These are phyloP conservation scores for Trichophyton mentagrophytes DNA, from an alignment of 2,329 filamentous ascomycete species.

Conservation along the genomic window DNA sequence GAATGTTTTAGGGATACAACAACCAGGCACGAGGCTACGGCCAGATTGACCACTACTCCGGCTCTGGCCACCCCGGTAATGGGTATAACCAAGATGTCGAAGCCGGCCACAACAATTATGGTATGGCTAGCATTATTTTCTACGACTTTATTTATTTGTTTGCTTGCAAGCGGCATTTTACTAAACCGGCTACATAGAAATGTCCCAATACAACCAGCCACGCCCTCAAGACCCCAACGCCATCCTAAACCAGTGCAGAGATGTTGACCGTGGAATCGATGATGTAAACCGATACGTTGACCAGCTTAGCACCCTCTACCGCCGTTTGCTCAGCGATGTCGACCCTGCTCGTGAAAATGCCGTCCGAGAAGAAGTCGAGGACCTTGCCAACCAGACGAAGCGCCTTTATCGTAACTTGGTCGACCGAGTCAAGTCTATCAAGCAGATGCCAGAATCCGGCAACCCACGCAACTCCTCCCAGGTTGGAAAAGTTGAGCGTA, in stretches of 20 bases:
- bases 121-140: conserved; percentile 14
- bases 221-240: conserved; percentile 50
- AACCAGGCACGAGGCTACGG: conserved; percentile 33
- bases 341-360: conserved; percentile 57
- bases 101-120: conserved; percentile 19
- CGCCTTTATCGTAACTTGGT: conserved; percentile 66
- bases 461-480: conserved; percentile 64
- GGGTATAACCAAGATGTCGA: conserved; percentile 22
- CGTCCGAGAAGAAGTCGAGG: conserved; percentile 57
- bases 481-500: conserved; percentile 66
- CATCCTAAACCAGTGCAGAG: conserved; percentile 72
- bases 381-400: conserved; percentile 67
- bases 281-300: conserved; percentile 60
- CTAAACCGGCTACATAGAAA: conserved; percentile 25
- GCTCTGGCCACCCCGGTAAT: conserved; percentile 23
- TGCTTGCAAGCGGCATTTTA: neutral
- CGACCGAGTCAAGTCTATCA: conserved; percentile 66
- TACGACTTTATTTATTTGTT: neutral
- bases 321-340: conserved; percentile 58
- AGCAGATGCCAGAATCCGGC: conserved; percentile 64
- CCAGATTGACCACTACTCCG: conserved; percentile 44
- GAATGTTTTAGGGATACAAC: conserved; percentile 11
- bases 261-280: conserved; percentile 65
- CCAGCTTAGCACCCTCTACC: conserved; percentile 58
- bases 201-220: conserved; percentile 28